Conservation (phyloP, 257 asterid genomes). For the Linderniella brevidens region DNA sequence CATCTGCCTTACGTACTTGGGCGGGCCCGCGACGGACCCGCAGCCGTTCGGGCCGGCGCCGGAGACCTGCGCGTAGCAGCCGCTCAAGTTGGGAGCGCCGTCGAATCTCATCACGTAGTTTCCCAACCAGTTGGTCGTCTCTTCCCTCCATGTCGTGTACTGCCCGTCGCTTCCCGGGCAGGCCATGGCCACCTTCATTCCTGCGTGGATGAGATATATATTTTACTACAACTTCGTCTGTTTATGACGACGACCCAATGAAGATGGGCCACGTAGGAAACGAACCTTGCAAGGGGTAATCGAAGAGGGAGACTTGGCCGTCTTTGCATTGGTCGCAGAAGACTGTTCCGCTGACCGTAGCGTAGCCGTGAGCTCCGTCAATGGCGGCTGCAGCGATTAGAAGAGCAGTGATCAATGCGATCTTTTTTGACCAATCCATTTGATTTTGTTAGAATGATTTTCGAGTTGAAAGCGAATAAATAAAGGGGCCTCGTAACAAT, state of each 20-base stretch:
- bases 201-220: constrained; percentile 18
- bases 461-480: too few relatives aligned
- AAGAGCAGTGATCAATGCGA: constrained; percentile 8
- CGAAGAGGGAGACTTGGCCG: constrained; percentile 63
- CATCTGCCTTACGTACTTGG: constrained; percentile 24
- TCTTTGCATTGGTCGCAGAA: constrained; percentile 96
- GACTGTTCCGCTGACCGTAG: constrained; percentile 65
- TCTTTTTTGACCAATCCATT: too few relatives aligned
- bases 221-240: neutral
- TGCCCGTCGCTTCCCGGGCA: constrained; percentile 73
- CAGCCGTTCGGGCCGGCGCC: constrained; percentile 22
- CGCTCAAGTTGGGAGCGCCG: constrained; percentile 53
- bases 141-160: constrained; percentile 36
- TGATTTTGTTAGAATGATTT: too few relatives aligned
- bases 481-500: too few relatives aligned
- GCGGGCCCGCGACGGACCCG: constrained; percentile 46
- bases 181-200: constrained; percentile 49
- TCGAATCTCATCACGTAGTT: constrained; percentile 44
- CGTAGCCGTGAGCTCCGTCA: constrained; percentile 31
- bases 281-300: constrained; percentile 61
- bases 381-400: constrained; percentile 33
- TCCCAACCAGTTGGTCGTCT: constrained; percentile 67
- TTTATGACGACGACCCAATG: neutral
- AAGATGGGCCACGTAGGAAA: neutral
- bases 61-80: constrained; percentile 51